These are phyloP conservation scores for Neonectria ditissima DNA, from an alignment of 2,329 filamentous ascomycete species.

Conservation along the genomic window DNA sequence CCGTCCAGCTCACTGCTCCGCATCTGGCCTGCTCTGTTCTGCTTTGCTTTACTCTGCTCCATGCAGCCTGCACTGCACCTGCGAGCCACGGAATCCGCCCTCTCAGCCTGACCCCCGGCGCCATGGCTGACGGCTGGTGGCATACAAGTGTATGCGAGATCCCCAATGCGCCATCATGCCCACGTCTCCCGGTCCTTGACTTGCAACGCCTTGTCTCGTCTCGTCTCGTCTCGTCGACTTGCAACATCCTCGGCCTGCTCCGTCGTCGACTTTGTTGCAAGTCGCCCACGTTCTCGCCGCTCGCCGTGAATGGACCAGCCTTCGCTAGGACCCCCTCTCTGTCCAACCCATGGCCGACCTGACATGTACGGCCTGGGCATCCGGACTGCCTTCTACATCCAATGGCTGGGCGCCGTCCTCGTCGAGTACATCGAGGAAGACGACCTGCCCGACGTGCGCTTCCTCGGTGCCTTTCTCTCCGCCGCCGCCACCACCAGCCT, in stretches of 20 bases:
- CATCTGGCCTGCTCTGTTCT: not conserved
- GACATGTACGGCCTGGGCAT: conserved; percentile 53
- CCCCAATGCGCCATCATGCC: conserved; percentile 13
- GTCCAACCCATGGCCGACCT: conserved; percentile 43
- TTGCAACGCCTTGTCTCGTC: not conserved
- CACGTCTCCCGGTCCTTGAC: not conserved
- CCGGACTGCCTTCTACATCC: conserved; percentile 50
- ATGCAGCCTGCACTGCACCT: not conserved
- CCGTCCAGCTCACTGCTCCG: not conserved
- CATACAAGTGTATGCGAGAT: conserved; percentile 40
- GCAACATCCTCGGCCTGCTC: not conserved
- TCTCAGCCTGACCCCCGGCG: not conserved
- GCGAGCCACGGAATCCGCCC: not conserved
- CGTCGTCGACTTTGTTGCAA: not conserved
- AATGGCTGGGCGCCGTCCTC: conserved; percentile 51
- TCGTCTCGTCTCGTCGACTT: not conserved
- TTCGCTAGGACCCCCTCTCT: conserved; percentile 30
- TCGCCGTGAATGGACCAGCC: conserved; percentile 19
- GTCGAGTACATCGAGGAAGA: conserved; percentile 48
- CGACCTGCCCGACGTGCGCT: conserved; percentile 45
- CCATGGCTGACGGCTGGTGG: not conserved
- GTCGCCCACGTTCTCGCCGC: not conserved
- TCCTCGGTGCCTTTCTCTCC: conserved; percentile 50
- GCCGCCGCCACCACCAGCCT: conserved; percentile 44
- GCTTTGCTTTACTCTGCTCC: not conserved